Conservation (phyloP, 352 stramenopile genomes). For the Globisporangium spinosum region DNA sequence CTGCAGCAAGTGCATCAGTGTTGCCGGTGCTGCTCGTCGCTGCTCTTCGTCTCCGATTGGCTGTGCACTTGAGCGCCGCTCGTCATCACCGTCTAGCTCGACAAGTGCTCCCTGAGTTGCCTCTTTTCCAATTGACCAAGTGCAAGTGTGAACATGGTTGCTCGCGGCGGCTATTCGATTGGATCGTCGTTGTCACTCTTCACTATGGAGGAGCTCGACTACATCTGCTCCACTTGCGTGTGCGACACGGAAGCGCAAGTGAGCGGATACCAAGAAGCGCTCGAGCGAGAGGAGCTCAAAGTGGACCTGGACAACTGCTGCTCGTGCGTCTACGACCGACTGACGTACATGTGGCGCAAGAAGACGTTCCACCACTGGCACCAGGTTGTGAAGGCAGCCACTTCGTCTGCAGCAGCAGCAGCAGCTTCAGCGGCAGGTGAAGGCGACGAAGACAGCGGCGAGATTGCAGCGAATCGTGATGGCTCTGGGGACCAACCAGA, state of each 20-base stretch:
- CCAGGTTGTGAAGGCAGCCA: slow-evolving; percentile 30
- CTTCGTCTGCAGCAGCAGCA: slow-evolving; percentile 13
- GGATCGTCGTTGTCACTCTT: slow-evolving; percentile 25
- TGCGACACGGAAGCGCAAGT: slow-evolving; percentile 46
- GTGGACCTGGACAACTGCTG: slow-evolving; percentile 49
- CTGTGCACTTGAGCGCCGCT: neutral
- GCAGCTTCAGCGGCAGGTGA: slow-evolving; percentile 8
- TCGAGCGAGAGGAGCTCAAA: slow-evolving; percentile 23
- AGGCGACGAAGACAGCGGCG: neutral
- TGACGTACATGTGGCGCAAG: slow-evolving; percentile 76
- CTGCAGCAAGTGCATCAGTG: neutral
- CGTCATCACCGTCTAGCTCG: neutral
- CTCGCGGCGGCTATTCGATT: neutral
- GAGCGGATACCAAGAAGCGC: slow-evolving; percentile 26
- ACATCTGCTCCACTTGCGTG: slow-evolving; percentile 51
- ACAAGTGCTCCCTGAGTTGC: neutral
- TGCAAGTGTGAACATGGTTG: slow-evolving; percentile 6
- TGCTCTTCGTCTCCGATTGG: neutral
- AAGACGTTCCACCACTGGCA: slow-evolving; percentile 76
- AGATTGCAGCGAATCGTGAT: neutral
- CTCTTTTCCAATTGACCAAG: neutral
- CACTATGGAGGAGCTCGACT: slow-evolving; percentile 62
- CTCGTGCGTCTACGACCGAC: slow-evolving; percentile 59
- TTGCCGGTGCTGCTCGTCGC: neutral
- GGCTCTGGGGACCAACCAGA: neutral